Conservation (phyloP, 768 basidiomycete genomes). For the Jaapia argillacea region DNA sequence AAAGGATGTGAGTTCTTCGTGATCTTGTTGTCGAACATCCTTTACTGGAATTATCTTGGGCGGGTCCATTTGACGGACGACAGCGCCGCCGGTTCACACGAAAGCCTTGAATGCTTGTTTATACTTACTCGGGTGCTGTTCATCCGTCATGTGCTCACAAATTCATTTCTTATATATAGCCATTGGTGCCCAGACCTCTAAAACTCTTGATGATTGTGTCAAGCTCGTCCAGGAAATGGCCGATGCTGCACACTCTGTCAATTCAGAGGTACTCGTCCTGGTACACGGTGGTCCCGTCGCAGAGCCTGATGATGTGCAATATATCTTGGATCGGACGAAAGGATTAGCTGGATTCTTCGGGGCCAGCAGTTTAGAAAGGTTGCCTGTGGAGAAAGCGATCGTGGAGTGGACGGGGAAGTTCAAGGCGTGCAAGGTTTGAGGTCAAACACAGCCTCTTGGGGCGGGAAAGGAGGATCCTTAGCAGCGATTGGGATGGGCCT, state of each 20-base stretch:
- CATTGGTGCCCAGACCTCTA: conserved; percentile 16
- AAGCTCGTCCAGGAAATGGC: conserved; percentile 10
- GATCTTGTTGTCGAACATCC: not conserved
- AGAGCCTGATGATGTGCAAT: conserved; percentile 12
- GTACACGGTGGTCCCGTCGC: conserved; percentile 18
- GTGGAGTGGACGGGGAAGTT: conserved; percentile 11
- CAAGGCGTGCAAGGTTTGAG: conserved; percentile 6
- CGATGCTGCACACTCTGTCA: conserved; percentile 12
- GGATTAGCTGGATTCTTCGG: conserved; percentile 17
- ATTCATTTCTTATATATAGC: not conserved
- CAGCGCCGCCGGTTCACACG: too few relatives aligned
- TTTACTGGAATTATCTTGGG: too few relatives aligned
- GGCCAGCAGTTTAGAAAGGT: conserved; percentile 16
- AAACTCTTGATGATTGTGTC: conserved; percentile 15
- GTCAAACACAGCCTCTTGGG: not conserved
- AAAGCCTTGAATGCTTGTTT: too few relatives aligned
- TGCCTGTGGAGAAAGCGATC: conserved; percentile 16
- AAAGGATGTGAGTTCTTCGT: conserved; percentile 7
- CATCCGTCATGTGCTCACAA: too few relatives aligned
- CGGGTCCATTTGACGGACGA: too few relatives aligned
- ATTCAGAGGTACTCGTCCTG: conserved; percentile 11
- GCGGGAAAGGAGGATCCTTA: too few relatives aligned
- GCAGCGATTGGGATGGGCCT: too few relatives aligned
- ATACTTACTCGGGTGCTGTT: too few relatives aligned
- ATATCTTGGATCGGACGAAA: conserved; percentile 11